Evolutionary conservation across 768 basidiomycete genomes (phyloP).

Genomic region (Rhodocollybia butyracea): DNA sequence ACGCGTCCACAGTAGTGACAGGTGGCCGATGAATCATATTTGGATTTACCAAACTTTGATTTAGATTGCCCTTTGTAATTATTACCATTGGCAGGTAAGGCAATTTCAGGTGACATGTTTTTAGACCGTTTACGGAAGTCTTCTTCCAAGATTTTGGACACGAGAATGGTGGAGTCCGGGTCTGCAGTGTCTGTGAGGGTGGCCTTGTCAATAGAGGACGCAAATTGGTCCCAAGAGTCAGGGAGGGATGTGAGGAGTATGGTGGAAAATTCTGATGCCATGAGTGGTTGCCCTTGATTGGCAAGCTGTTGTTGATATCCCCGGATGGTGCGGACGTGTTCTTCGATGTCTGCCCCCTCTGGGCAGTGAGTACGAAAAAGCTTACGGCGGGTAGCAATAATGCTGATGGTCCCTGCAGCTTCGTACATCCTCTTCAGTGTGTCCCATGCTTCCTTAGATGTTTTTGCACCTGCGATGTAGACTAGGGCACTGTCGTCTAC

Average conservation of each 20-base stretch:
- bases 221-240: conserved; percentile 30
- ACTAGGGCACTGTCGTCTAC: conserved; percentile 25
- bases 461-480: conserved; percentile 22
- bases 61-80: background rate
- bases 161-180: conserved; percentile 15
- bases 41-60: background rate
- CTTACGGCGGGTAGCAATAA: conserved; percentile 21
- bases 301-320: conserved; percentile 20
- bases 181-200: background rate
- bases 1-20: too few relatives aligned
- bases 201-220: conserved; percentile 14
- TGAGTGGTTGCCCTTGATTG: conserved; percentile 17
- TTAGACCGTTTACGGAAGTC: conserved; percentile 10
- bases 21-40: too few relatives aligned
- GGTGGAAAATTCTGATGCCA: conserved; percentile 26
- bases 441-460: conserved; percentile 25
- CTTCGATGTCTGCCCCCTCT: conserved; percentile 27
- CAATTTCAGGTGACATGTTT: conserved; percentile 8
- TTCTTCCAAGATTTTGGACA: conserved; percentile 22
- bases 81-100: background rate
- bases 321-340: conserved; percentile 26
- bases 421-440: conserved; percentile 26
- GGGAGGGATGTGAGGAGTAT: conserved; percentile 29
- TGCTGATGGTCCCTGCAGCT: conserved; percentile 22
- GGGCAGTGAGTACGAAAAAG: conserved; percentile 22